phyloP scores from a whole-genome alignment of 768 basidiomycete genomes.

The Amanita rubescens region DNA sequence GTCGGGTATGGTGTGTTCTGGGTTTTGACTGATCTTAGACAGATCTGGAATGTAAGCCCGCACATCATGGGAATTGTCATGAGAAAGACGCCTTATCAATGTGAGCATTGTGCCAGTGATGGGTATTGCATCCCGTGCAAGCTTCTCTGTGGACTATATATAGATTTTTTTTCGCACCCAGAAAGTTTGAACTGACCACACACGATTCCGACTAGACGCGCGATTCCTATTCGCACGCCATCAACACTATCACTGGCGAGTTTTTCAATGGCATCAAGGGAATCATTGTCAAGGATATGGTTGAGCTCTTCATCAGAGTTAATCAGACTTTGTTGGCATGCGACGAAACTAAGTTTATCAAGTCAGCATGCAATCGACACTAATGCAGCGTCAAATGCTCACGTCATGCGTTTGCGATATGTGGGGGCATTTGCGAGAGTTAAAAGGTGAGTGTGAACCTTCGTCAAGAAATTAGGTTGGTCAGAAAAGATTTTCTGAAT shows the following conservation, averaged over 20 bases:
- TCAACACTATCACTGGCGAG: slow-evolving; percentile 64
- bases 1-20: not conserved
- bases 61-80: slow-evolving; percentile 55
- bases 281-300: slow-evolving; percentile 34
- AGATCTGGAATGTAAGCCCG: slow-evolving; percentile 45
- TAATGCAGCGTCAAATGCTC: slow-evolving; percentile 21
- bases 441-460: slow-evolving; percentile 34
- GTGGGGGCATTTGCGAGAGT: slow-evolving; percentile 38
- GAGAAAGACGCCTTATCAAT: slow-evolving; percentile 39
- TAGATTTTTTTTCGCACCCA: not conserved
- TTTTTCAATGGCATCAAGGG: slow-evolving; percentile 46
- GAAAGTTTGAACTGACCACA: slow-evolving; percentile 37
- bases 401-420: slow-evolving; percentile 68
- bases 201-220: slow-evolving; percentile 57
- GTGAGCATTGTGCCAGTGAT: slow-evolving; percentile 29
- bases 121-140: slow-evolving; percentile 19
- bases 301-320: slow-evolving; percentile 21
- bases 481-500: slow-evolving; percentile 34
- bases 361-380: not conserved
- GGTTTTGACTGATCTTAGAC: slow-evolving; percentile 10
- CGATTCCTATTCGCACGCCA: slow-evolving; percentile 81
- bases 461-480: slow-evolving; percentile 26
- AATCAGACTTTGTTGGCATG: slow-evolving; percentile 61
- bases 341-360: slow-evolving; percentile 52
- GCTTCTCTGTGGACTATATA: slow-evolving; percentile 19